Base-by-base conservation (phyloP, 2,329 filamentous ascomycete genomes). In the Alternaria infectoria region DNA sequence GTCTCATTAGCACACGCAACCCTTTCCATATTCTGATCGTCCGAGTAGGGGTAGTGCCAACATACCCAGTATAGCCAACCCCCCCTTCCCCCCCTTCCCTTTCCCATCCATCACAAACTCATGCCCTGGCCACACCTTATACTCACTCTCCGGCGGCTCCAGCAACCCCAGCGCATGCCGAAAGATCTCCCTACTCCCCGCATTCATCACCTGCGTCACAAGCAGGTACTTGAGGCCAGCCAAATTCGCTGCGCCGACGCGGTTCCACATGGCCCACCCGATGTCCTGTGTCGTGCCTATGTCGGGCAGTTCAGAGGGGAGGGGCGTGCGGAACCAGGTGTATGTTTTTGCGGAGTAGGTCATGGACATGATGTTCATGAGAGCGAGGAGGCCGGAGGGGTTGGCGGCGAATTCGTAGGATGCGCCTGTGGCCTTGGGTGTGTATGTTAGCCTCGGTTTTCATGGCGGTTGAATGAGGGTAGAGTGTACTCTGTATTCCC, bases 241-340 rank as follows among this genome's bases (percentile, higher is more conserved):
- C 11, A 61, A 40, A 11, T 57, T 32, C 1, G 45, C 8, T 2
- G 52, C 23, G 21, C 17, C 23, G 0, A 54, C 65, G 25, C 65
- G 57, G 36, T 69, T 67, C 65, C 67, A 69, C 19, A 59, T 45
- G 1, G 57, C 67, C 67, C 65, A 67, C 11, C 49, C 67, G 13
- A 67, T 52, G 12, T 69, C 65, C 9, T 61, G 59, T 0, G 49
- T 47, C 1, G 67, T 59, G 2, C 57, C 61, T 13, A 67, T 52
- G 17, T 61, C 57, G 1, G 65, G 65, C 1, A 69, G 32, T 32
- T 67, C 60, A 1, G 32, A 13, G 15, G 59, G 28, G 1, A 50
- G 32, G 3, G 64, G 58, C 5, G 57, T 60, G 4, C 56, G 61
- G 5, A 50, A 30, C 66, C 64, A 68, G 11, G 57, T 50, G 7